These are phyloP conservation scores for Carex scoparia DNA, from an alignment of 176 grass and related monocot genomes.

Conservation along the genomic window DNA sequence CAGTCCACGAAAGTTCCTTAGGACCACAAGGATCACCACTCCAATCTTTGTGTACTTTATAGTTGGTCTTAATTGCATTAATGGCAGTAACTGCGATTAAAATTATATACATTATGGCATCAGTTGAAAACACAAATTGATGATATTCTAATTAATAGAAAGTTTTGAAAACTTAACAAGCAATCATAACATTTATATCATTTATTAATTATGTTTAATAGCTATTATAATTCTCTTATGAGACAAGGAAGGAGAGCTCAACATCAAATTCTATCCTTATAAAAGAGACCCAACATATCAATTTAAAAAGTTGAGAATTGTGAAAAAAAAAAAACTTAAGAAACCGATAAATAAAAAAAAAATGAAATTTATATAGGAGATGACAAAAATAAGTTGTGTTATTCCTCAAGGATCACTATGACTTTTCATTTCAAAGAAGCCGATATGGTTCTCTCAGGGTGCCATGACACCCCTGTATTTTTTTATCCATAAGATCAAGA, in stretches of 20 bases:
- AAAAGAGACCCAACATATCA: not conserved
- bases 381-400: no score
- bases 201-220: not conserved
- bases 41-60: conserved; percentile 29
- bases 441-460: no score
- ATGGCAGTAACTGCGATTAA: conserved; percentile 14
- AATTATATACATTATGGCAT: not conserved
- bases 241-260: no score
- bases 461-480: no score
- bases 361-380: not conserved
- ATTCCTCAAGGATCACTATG: no score
- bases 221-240: not conserved
- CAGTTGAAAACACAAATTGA: not conserved
- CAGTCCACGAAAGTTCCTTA: not conserved
- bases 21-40: conserved; percentile 40
- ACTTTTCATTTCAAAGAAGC: no score
- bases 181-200: not conserved
- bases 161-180: not conserved
- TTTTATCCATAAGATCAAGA: no score
- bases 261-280: no score
- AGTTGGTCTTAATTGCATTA: conserved; percentile 29
- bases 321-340: conserved; percentile 14
- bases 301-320: not conserved
- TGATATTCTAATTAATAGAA: not conserved
- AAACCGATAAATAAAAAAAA: not conserved